These are phyloP conservation scores for Globisporangium lucens DNA, from an alignment of 352 stramenopile species.

Conservation along the genomic window DNA sequence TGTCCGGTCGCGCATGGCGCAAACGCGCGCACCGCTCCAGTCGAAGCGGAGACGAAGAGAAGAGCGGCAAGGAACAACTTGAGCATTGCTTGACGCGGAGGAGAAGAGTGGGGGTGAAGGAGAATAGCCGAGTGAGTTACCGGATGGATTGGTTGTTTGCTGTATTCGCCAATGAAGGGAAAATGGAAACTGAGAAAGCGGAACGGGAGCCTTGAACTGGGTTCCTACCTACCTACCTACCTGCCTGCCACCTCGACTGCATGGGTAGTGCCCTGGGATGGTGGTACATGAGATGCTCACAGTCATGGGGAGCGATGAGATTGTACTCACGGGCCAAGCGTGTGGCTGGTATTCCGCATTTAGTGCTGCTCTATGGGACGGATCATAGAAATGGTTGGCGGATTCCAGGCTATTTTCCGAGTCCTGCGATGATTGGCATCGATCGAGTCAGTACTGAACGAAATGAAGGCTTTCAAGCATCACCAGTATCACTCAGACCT, in stretches of 20 bases:
- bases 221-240: not conserved
- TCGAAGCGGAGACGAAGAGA: slow-evolving; percentile 6
- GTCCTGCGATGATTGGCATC: not conserved
- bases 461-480: not conserved
- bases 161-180: not conserved
- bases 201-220: not conserved
- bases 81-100: slow-evolving; percentile 2
- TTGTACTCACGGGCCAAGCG: not conserved
- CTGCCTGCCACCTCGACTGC: not conserved
- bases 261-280: not conserved
- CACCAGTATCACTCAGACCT: not conserved
- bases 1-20: slow-evolving; percentile 6
- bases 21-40: not conserved
- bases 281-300: not conserved
- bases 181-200: not conserved
- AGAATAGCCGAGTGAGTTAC: not conserved
- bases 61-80: slow-evolving; percentile 11
- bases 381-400: not conserved
- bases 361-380: not conserved
- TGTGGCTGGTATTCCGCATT: not conserved
- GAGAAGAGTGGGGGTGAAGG: not conserved
- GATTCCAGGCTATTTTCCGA: not conserved
- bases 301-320: not conserved
- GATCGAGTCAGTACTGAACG: not conserved
- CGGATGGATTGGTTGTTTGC: not conserved